Conservation (phyloP, 2,329 filamentous ascomycete species). For the Chaetomium olivaceum region DNA sequence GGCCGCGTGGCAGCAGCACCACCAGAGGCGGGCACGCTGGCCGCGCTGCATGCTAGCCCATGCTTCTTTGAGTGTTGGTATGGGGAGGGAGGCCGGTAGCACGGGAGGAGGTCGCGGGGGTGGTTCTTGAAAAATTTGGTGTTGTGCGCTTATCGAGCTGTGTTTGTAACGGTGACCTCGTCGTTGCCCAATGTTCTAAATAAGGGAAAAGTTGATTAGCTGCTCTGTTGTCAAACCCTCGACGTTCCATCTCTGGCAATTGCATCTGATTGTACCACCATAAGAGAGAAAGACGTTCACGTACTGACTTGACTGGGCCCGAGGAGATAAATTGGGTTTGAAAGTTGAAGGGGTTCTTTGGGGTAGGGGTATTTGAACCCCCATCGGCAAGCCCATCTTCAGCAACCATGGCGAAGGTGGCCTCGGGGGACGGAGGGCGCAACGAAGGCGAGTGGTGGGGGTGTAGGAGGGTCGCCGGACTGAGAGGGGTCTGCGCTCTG, state of each 20-base stretch:
- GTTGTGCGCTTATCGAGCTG: conserved; percentile 81
- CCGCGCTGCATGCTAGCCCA: conserved; percentile 86
- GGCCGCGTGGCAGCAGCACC: conserved; percentile 85
- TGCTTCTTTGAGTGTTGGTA: conserved; percentile 86
- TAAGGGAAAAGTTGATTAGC: conserved; percentile 12
- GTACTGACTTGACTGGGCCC: conserved; percentile 73
- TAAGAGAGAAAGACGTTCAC: conserved; percentile 34
- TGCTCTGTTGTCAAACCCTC: not conserved
- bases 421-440: conserved; percentile 35
- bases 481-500: conserved; percentile 14
- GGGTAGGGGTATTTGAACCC: conserved; percentile 33
- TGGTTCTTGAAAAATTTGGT: conserved; percentile 95
- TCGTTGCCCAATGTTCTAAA: conserved; percentile 82
- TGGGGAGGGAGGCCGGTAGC: conserved; percentile 85
- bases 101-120: conserved; percentile 81
- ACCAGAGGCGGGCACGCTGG: conserved; percentile 78
- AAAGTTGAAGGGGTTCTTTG: conserved; percentile 86
- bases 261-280: not conserved
- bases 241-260: not conserved
- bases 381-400: conserved; percentile 36
- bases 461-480: conserved; percentile 30
- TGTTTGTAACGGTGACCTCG: conserved; percentile 98
- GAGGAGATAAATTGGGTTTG: conserved; percentile 77
- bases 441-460: conserved; percentile 29
- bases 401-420: conserved; percentile 40